Percentiles rank a stretch among this genome's conserved stretches.
phyloP scores from a whole-genome alignment of 2,329 filamentous ascomycete genomes.

The Aphanocladium album region DNA sequence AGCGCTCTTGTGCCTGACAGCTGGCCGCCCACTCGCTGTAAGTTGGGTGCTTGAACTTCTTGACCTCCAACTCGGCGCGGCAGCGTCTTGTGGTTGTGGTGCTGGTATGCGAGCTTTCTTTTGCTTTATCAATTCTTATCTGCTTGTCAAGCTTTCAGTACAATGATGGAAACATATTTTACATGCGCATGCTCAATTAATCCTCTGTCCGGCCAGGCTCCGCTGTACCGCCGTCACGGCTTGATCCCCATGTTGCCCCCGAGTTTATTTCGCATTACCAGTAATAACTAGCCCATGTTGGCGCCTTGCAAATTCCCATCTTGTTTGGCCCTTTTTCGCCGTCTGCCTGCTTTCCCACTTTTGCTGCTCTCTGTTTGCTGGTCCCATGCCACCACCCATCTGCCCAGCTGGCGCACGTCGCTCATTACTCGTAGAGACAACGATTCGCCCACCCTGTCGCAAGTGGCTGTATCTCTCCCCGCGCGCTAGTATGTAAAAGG shows the following conservation, averaged over 20 bases:
- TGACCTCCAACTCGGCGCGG: not conserved
- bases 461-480: not conserved
- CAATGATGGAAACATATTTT: no score
- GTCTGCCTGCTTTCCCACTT: not conserved
- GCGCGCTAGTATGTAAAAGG: constrained; percentile 3
- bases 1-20: constrained; percentile 4
- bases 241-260: no score
- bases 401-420: not conserved
- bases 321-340: no score
- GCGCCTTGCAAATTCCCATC: no score
- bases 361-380: not conserved
- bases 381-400: no score
- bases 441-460: not conserved
- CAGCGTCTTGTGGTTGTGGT: no score
- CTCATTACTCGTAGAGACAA: constrained; percentile 10
- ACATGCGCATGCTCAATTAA: no score
- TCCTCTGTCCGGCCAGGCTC: not conserved
- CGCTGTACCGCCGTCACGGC: no score
- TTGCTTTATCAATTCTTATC: not conserved
- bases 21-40: not conserved
- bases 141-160: no score
- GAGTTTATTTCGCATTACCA: no score
- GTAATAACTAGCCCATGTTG: no score
- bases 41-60: not conserved
- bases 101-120: no score